Evolutionary conservation across 1,139 yeast genomes (phyloP), one percentile per base, ranked within the genome.

Genomic region (Yamadazyma jaroonii): DNA sequence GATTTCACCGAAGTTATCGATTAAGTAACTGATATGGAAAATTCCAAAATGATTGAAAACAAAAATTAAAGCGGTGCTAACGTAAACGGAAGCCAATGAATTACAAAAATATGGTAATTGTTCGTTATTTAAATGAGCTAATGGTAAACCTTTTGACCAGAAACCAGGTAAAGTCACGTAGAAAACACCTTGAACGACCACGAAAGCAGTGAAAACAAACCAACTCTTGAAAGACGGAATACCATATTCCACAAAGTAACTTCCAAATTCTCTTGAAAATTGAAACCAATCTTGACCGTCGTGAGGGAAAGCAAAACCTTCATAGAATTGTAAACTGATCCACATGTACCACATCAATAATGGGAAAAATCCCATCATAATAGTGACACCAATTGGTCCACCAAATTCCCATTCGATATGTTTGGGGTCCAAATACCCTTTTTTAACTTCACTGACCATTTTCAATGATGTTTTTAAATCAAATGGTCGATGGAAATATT

Each of bases 301-400:
- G 0, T 61, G 54, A 2, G 96, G 97, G 62, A 73, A 65, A 17
- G 96, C 88, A 26, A 87, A 74, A 34, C 96, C 95, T 45, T 68
- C 68, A 61, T 88, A 86, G 61, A 84, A 88, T 49, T 79, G 75
- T 43, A 94, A 92, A 55, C 90, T 77, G 41, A 90, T 80, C 95
- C 96, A 92, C 92, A 92, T 84, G 65, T 92, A 92, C 76, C 85
- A 87, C 98, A 92, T 92, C 55, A 94, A 72, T 37, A 83, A 57
- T 5, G 98, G 98, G 67, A 92, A 94, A 2, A 95, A 95, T 34
- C 77, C 57, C 81, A 92, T 80, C 97, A 92, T 90, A n/a, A 92
- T 89, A 13, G 81, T 43, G 31, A 88, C 96, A 38, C 98, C 98
- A n/a, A 72, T 59, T 15, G 95, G 85, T 0, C 97, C 98, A 37